These are phyloP conservation scores for Sorghum bicolor DNA, from an alignment of 176 grass and related monocot genomes.

Conservation along the genomic window DNA sequence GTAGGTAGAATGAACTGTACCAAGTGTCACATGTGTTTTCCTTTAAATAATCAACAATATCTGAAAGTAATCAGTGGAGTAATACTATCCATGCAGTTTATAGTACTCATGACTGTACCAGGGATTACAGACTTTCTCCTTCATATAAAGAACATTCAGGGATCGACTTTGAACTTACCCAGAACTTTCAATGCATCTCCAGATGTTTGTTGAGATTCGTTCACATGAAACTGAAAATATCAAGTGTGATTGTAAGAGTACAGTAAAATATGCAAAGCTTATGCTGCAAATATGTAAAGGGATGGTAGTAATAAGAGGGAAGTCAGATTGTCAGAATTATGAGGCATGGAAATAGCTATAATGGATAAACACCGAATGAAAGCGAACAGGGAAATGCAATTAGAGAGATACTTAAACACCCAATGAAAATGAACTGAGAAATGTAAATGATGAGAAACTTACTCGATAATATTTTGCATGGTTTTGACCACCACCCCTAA, in stretches of 20 bases:
- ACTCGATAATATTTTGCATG: constrained; percentile 93
- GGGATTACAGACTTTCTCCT: neutral
- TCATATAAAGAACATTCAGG: constrained; percentile 30
- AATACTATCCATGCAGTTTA: neutral
- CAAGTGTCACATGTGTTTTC: neutral
- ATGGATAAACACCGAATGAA: constrained; percentile 1
- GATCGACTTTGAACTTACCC: constrained; percentile 25
- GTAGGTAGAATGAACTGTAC: neutral
- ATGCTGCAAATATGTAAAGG: constrained; percentile 17
- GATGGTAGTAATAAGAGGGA: constrained; percentile 29
- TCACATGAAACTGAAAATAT: constrained; percentile 88
- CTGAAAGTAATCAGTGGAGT: neutral
- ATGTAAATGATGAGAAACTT: constrained; percentile 39
- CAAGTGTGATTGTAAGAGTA: constrained; percentile 16
- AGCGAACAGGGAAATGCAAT: constrained; percentile 4
- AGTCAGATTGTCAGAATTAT: constrained; percentile 18
- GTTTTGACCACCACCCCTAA: constrained; percentile 78
- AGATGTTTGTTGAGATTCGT: constrained; percentile 71
- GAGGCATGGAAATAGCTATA: constrained; percentile 15
- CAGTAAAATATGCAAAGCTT: constrained; percentile 20
- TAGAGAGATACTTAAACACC: neutral
- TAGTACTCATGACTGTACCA: neutral
- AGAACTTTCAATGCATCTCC: constrained; percentile 70
- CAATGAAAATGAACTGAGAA: constrained; percentile 19
- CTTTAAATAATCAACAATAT: neutral